Percentiles rank a stretch among this genome's conserved stretches.
phyloP scores from a whole-genome alignment of 2,329 filamentous ascomycete species.

The Colletotrichum sp. region DNA sequence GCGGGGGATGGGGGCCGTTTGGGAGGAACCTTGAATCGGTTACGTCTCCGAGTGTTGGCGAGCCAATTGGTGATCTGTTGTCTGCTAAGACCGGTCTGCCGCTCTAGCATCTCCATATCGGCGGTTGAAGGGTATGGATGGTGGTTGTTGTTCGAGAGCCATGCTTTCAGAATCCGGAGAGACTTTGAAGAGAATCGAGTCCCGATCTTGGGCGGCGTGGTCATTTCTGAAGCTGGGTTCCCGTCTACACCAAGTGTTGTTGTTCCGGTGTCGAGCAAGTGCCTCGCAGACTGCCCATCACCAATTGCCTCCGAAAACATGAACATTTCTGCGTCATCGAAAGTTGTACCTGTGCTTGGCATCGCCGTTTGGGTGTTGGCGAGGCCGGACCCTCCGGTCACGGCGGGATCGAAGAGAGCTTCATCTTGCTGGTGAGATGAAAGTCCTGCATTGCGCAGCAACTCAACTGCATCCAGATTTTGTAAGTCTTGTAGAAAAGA shows the following conservation, averaged over 20 bases:
- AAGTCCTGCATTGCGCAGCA: not conserved
- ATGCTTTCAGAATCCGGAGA: conserved; percentile 22
- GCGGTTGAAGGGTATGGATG: conserved; percentile 2
- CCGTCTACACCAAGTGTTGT: not conserved
- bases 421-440: not conserved
- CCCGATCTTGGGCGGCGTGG: conserved; percentile 24
- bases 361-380: too few species aligned
- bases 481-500: not conserved
- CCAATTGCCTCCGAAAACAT: not conserved
- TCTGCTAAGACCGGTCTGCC: conserved; percentile 8
- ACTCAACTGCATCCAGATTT: not conserved
- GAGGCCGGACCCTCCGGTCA: not conserved
- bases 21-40: conserved; percentile 8
- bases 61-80: conserved; percentile 21
- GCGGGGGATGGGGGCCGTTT: conserved; percentile 11
- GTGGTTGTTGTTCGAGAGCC: conserved; percentile 17
- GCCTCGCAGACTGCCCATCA: not conserved
- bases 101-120: conserved; percentile 12
- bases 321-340: not conserved
- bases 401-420: not conserved
- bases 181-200: conserved; percentile 26
- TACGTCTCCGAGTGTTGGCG: conserved; percentile 8
- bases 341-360: not conserved
- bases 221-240: not conserved
- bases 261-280: not conserved